These are phyloP conservation scores for Hymenoscyphus scutula DNA, from an alignment of 2,329 filamentous ascomycete species.

Conservation along the genomic window DNA sequence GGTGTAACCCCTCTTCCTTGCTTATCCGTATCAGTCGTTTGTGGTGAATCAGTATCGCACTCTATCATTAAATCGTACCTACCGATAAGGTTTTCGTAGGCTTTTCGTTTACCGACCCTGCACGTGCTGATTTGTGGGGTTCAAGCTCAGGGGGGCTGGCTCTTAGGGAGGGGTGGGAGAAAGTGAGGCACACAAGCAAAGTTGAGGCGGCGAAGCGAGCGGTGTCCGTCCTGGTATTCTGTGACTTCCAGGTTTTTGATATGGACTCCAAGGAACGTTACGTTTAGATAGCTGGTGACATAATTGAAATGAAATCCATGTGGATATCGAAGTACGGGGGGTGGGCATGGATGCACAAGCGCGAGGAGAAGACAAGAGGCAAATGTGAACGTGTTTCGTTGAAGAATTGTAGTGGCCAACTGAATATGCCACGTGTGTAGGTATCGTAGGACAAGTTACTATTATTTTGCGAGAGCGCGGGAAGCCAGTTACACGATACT, in stretches of 20 bases:
- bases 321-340: conserved; percentile 11
- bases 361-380: neutral
- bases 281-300: neutral
- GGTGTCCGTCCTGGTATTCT: neutral
- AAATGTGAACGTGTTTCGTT: neutral
- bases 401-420: neutral
- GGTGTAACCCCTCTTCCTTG: neutral
- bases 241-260: neutral
- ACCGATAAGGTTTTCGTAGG: neutral
- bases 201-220: neutral
- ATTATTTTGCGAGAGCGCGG: neutral
- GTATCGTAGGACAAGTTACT: neutral
- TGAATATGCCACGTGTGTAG: neutral
- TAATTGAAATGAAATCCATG: conserved; percentile 3
- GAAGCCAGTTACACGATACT: too few species aligned
- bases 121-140: neutral
- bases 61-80: neutral
- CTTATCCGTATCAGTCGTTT: neutral
- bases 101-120: neutral
- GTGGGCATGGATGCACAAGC: neutral
- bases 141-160: neutral
- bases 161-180: neutral
- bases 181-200: conserved; percentile 1
- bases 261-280: neutral
- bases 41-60: neutral